These are phyloP conservation scores for Paxillus involutus DNA, from an alignment of 768 basidiomycete genomes.

Conservation along the genomic window DNA sequence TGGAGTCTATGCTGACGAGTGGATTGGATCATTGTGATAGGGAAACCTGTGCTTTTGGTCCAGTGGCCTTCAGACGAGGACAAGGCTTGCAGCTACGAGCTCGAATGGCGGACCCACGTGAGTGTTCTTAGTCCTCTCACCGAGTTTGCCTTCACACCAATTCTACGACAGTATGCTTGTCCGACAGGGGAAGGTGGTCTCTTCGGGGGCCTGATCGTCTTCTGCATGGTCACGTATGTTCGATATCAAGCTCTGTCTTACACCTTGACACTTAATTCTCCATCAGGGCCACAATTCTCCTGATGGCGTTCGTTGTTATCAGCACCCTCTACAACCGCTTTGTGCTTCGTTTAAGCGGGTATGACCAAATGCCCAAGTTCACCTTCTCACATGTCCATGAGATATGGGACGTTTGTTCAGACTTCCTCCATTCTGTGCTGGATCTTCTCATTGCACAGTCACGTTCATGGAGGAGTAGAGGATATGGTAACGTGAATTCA, in stretches of 20 bases:
- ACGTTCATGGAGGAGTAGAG: constrained; percentile 15
- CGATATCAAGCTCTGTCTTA: background rate
- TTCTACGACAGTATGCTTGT: constrained; percentile 59
- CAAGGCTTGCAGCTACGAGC: constrained; percentile 69
- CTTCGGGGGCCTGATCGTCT: constrained; percentile 51
- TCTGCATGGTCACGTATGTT: constrained; percentile 61
- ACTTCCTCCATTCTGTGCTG: constrained; percentile 13
- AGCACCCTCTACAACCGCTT: constrained; percentile 79
- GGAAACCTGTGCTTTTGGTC: constrained; percentile 56
- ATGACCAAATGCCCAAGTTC: constrained; percentile 73
- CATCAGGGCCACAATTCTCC: constrained; percentile 51
- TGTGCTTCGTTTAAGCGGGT: constrained; percentile 68
- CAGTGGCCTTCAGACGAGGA: constrained; percentile 65
- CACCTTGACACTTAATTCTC: background rate
- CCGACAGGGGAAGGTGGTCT: constrained; percentile 58
- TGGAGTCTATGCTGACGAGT: background rate
- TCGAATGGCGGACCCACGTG: constrained; percentile 86
- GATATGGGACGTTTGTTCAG: constrained; percentile 20
- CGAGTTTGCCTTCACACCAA: background rate
- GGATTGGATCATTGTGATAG: constrained; percentile 21
- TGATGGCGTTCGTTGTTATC: constrained; percentile 64
- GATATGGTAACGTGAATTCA: constrained; percentile 14
- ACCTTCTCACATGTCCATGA: constrained; percentile 29
- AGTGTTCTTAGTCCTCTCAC: background rate
- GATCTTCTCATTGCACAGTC: constrained; percentile 11